phyloP scores from a whole-genome alignment of 495 filamentous ascomycete species.

The Evernia prunastri region DNA sequence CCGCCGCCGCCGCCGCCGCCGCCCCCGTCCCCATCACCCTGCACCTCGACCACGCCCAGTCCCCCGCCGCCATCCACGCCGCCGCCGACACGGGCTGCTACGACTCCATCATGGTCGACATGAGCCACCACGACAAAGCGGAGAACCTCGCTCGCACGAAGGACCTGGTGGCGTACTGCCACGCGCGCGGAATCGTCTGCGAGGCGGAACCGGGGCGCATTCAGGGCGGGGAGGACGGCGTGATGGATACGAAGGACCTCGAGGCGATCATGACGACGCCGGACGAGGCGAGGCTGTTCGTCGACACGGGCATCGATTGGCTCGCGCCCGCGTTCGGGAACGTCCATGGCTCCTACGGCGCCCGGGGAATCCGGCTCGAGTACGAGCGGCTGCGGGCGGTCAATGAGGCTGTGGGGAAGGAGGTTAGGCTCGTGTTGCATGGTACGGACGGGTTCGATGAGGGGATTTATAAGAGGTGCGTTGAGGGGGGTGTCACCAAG shows the following conservation, averaged over 20 bases:
- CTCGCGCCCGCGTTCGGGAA: constrained; percentile 81
- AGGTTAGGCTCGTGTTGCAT: constrained; percentile 65
- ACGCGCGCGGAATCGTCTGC: constrained; percentile 66
- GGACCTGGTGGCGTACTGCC: constrained; percentile 65
- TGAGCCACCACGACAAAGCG: constrained; percentile 75
- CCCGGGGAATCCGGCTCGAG: constrained; percentile 64
- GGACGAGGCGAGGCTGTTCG: constrained; percentile 70
- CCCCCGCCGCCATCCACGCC: constrained; percentile 59
- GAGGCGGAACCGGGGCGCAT: constrained; percentile 80
- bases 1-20: constrained; percentile 53
- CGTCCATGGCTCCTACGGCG: constrained; percentile 77
- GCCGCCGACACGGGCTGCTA: constrained; percentile 62
- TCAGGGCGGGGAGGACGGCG: constrained; percentile 78
- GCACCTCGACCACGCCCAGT: constrained; percentile 73
- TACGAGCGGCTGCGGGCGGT: constrained; percentile 63
- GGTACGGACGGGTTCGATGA: constrained; percentile 69
- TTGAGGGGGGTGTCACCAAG: constrained; percentile 65
- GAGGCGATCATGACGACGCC: constrained; percentile 71
- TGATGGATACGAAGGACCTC: constrained; percentile 67
- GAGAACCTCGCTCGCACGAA: constrained; percentile 68
- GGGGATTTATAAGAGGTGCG: constrained; percentile 61
- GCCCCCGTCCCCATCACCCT: constrained; percentile 66
- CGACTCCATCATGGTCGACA: constrained; percentile 79
- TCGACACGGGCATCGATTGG: constrained; percentile 74
- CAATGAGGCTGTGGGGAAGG: constrained; percentile 51